Base-by-base conservation (phyloP, 805 yeast species). In the Spathaspora hagerdaliae region DNA sequence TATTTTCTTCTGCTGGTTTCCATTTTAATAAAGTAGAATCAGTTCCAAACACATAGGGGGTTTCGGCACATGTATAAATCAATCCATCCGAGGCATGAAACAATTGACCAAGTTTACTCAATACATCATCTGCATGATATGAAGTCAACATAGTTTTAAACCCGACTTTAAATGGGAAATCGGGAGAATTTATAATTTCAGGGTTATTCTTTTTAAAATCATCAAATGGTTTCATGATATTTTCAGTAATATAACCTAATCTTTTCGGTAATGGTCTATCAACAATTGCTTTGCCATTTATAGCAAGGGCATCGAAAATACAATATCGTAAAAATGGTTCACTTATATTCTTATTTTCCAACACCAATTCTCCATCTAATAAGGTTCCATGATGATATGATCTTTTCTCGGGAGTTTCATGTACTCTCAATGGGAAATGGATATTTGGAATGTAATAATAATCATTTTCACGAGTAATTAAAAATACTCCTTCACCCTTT, bases 1-100 rank as follows among this genome's bases (percentile, higher is more conserved):
- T 85, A 56, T 94, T 95, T 63, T 92, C 99, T 51, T 87, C 87
- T 10, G 96, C 88, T 2, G 99, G 98, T 59, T 94, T 94, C 99
- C 99, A 94, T 65, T 95, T 94, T 45, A 94, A 68, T 41, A 94
- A 71, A 6, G 89, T 80, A 0, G 81, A 76, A 63, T 94, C 98
- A 1, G 98, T 92, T 11, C 98, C 98, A 51, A 83, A 81, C 2
- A 80, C 73, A 65, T 94, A 94, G 0, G 96, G 95, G 1, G 92
- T 80, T 43, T 82, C 88, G 38, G 95, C 85, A 52, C 96, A 88
- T 1, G 99, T 94, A 63, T 90, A 87, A 49, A 94, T 88, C 27
- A 94, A 75, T 1, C 99, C 99, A 67, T 94, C 99, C 3, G 94
- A 83, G 47, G 87, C 85, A 65, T 94, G 97, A 24, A 88, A 87